phyloP scores from a whole-genome alignment of 805 yeast species.

The Metschnikowia baotianmanensis region DNA sequence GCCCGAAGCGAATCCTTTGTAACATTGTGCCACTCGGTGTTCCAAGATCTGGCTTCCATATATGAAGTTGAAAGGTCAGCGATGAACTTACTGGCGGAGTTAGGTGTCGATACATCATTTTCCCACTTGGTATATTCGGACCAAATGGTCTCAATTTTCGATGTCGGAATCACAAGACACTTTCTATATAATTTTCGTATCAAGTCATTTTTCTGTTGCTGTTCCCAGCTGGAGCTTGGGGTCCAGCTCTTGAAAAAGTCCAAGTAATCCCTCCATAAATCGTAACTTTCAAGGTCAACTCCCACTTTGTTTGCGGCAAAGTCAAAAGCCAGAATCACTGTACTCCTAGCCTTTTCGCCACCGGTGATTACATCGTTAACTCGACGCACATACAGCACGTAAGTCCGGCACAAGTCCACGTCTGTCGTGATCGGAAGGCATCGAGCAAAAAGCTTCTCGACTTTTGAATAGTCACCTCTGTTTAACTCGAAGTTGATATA shows the following conservation, averaged over 20 bases:
- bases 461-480: conserved; percentile 62
- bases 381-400: conserved; percentile 73
- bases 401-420: conserved; percentile 71
- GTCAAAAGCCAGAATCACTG: conserved; percentile 78
- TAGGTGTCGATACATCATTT: conserved; percentile 58
- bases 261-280: conserved; percentile 81
- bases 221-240: conserved; percentile 80
- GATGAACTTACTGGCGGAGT: conserved; percentile 80
- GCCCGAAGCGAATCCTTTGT: conserved; percentile 50
- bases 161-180: conserved; percentile 72
- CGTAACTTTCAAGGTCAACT: conserved; percentile 65
- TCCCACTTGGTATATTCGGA: conserved; percentile 79
- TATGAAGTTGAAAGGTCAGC: conserved; percentile 80
- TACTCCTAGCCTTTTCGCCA: conserved; percentile 74
- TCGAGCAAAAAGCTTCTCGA: conserved; percentile 62
- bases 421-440: conserved; percentile 62
- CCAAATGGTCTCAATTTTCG: conserved; percentile 78
- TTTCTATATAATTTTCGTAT: conserved; percentile 70
- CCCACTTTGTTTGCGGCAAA: conserved; percentile 79
- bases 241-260: conserved; percentile 75
- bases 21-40: conserved; percentile 63
- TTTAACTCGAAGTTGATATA: conserved; percentile 65
- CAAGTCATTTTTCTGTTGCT: conserved; percentile 73
- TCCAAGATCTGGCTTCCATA: conserved; percentile 81
- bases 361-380: conserved; percentile 71